These are phyloP conservation scores for Mycena olivaceomarginata DNA, from an alignment of 768 basidiomycete species.

Conservation along the genomic window DNA sequence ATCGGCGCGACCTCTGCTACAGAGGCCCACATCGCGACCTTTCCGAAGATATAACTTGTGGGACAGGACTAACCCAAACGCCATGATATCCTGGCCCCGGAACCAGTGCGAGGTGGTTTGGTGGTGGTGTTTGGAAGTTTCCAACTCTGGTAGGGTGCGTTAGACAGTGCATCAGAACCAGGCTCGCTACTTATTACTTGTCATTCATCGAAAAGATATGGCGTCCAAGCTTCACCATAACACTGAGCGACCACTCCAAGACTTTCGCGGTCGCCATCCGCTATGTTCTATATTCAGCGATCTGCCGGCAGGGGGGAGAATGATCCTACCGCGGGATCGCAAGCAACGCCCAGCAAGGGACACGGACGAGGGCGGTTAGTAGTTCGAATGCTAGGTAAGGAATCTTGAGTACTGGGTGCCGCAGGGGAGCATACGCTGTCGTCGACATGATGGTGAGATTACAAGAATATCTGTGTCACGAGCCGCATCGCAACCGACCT, in stretches of 20 bases:
- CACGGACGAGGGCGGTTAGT: constrained; percentile 61
- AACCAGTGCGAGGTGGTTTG: constrained; percentile 64
- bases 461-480: too few relatives aligned
- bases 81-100: constrained; percentile 63
- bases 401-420: constrained; percentile 69
- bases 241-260: constrained; percentile 66
- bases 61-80: constrained; percentile 68
- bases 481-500: too few relatives aligned
- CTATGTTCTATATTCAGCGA: constrained; percentile 43
- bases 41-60: constrained; percentile 63
- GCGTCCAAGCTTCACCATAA: constrained; percentile 61
- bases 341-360: constrained; percentile 69
- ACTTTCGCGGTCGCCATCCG: constrained; percentile 63
- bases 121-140: constrained; percentile 47
- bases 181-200: not conserved
- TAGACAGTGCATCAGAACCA: too few relatives aligned
- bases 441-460: too few relatives aligned
- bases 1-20: constrained; percentile 61
- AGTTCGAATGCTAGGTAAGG: constrained; percentile 67
- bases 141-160: constrained; percentile 55
- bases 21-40: constrained; percentile 63
- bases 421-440: constrained; percentile 31
- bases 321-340: constrained; percentile 58
- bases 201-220: constrained; percentile 39
- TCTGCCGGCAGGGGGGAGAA: too few relatives aligned